A percentile compares a stretch with the other conserved stretches of the same genome.
Conservation (phyloP, 495 filamentous ascomycete genomes). For the Tuber aestivum region DNA sequence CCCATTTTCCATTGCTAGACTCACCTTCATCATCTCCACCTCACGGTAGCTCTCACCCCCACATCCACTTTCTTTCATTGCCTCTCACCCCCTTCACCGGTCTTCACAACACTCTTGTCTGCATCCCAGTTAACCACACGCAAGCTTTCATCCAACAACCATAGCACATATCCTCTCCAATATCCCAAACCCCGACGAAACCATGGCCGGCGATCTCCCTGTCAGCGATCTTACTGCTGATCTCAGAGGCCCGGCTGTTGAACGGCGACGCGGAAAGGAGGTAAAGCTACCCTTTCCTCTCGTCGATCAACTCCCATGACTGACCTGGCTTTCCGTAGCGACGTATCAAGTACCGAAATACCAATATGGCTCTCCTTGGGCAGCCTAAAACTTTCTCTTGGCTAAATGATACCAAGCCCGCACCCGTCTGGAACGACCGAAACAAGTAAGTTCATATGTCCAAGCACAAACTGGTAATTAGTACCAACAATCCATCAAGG, state of each 20-base stretch:
- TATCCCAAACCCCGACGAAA: constrained; percentile 9
- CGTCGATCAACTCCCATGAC: neutral
- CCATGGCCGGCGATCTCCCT: constrained; percentile 30
- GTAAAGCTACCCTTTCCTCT: constrained; percentile 19
- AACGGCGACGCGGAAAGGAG: constrained; percentile 39
- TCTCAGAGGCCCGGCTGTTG: constrained; percentile 33
- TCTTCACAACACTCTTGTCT: constrained; percentile 6
- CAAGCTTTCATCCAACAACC: constrained; percentile 11
- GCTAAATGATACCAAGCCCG: constrained; percentile 7
- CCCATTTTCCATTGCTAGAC: constrained; percentile 11
- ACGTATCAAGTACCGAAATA: constrained; percentile 40
- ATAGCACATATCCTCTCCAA: constrained; percentile 2
- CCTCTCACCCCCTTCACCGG: constrained; percentile 21
- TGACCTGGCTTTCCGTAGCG: constrained; percentile 26
- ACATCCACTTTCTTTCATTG: constrained; percentile 13
- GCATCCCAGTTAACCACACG: neutral
- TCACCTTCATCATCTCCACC: constrained; percentile 3
- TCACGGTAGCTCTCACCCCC: constrained; percentile 15
- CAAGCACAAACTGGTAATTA: neutral
- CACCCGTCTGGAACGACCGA: constrained; percentile 30
- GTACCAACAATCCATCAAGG: constrained; percentile 27
- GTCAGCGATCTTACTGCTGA: constrained; percentile 26
- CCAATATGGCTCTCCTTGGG: constrained; percentile 37
- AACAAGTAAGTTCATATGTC: constrained; percentile 30
- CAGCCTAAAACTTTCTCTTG: constrained; percentile 10